These are phyloP conservation scores for Tolypocladium album DNA, from an alignment of 2,329 filamentous ascomycete species.

Conservation along the genomic window DNA sequence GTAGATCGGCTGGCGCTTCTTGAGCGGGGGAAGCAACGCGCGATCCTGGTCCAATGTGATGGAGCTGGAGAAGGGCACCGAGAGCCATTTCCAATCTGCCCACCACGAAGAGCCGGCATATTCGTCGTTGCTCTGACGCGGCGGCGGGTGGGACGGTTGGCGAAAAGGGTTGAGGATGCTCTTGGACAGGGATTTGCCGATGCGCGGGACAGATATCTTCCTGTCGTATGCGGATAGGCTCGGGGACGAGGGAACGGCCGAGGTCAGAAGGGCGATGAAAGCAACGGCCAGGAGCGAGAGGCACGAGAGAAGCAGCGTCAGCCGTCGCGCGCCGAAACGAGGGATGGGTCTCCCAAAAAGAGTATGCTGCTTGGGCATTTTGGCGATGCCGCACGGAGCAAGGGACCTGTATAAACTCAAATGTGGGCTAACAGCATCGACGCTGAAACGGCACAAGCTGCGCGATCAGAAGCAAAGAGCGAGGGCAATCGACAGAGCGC, in stretches of 20 bases:
- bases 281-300: constrained; percentile 43
- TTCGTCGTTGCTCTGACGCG: constrained; percentile 67
- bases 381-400: background rate
- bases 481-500: background rate
- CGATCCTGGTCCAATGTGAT: constrained; percentile 73
- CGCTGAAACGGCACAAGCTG: background rate
- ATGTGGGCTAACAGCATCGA: background rate
- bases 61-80: constrained; percentile 70
- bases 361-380: constrained; percentile 18
- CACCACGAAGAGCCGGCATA: constrained; percentile 76
- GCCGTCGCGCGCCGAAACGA: constrained; percentile 39
- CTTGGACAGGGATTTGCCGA: constrained; percentile 29
- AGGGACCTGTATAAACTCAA: background rate
- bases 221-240: constrained; percentile 39
- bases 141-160: constrained; percentile 58
- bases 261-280: constrained; percentile 41
- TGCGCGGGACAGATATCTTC: constrained; percentile 37
- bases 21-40: constrained; percentile 69
- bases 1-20: constrained; percentile 64
- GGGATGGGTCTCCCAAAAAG: constrained; percentile 38
- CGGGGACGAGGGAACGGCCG: constrained; percentile 34
- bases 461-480: background rate
- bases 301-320: constrained; percentile 38
- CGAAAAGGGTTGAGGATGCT: constrained; percentile 56
- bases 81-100: constrained; percentile 80